Evolutionary conservation across 2,329 filamentous ascomycete species (phyloP).

Genomic region (Daldinia sp.): DNA sequence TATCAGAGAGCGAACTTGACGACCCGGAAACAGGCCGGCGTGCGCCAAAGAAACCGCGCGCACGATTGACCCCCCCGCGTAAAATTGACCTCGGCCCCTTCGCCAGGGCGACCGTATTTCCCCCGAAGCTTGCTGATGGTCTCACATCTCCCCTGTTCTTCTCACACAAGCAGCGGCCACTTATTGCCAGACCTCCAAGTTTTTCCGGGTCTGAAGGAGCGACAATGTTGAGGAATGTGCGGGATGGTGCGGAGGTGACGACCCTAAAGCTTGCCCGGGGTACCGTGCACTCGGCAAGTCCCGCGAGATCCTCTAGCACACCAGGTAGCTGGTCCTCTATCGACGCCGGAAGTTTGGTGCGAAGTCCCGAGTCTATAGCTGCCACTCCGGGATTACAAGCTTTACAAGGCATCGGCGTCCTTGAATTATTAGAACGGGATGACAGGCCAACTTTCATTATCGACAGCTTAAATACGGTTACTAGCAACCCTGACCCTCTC

Average conservation of each 20-base stretch:
- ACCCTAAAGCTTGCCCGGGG: slow-evolving; percentile 68
- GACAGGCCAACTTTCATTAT: slow-evolving; percentile 81
- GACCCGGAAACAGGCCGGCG: slow-evolving; percentile 43
- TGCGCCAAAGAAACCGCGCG: slow-evolving; percentile 61
- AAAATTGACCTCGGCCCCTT: slow-evolving; percentile 59
- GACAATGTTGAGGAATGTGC: slow-evolving; percentile 62
- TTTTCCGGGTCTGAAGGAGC: slow-evolving; percentile 58
- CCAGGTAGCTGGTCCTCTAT: slow-evolving; percentile 66
- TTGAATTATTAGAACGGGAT: slow-evolving; percentile 82
- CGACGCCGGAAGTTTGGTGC: slow-evolving; percentile 63
- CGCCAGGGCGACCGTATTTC: slow-evolving; percentile 44
- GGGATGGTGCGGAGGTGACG: slow-evolving; percentile 63
- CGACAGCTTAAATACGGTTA: slow-evolving; percentile 71
- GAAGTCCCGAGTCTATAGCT: slow-evolving; percentile 64
- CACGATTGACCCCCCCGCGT: slow-evolving; percentile 60
- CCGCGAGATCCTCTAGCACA: slow-evolving; percentile 63
- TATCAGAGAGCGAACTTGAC: slow-evolving; percentile 39
- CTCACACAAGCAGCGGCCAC: slow-evolving; percentile 58
- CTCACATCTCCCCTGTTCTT: slow-evolving; percentile 67
- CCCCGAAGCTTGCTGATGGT: slow-evolving; percentile 52
- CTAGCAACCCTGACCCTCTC: slow-evolving; percentile 65
- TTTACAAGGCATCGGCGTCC: slow-evolving; percentile 73
- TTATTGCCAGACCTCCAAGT: slow-evolving; percentile 55
- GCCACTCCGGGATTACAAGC: slow-evolving; percentile 64
- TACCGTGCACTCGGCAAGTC: slow-evolving; percentile 62